Percentiles rank a stretch among this genome's conserved stretches.
These are phyloP conservation scores for Hanseniaspora vineae DNA, from an alignment of 805 yeast species.

Conservation along the genomic window DNA sequence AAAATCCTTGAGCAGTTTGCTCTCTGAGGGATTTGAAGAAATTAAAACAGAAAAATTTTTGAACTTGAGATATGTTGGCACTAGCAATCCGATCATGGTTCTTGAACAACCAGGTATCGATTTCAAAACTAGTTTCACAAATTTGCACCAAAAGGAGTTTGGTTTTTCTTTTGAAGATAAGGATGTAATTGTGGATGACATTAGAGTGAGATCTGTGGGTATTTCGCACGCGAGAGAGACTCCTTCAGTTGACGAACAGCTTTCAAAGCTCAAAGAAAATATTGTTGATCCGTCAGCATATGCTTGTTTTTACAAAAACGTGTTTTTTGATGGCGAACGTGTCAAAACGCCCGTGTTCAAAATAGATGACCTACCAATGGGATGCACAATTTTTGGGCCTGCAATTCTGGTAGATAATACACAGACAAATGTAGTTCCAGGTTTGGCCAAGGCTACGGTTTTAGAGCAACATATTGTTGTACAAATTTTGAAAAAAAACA, in stretches of 20 bases:
- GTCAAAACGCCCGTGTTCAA: conserved; percentile 40
- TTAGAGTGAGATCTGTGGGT: conserved; percentile 66
- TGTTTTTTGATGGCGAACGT: conserved; percentile 45
- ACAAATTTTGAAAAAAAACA: conserved; percentile 12
- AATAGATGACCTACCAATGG: conserved; percentile 40
- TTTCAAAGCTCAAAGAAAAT: conserved; percentile 24
- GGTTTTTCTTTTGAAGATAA: conserved; percentile 52
- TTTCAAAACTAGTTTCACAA: conserved; percentile 34
- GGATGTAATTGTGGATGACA: conserved; percentile 54
- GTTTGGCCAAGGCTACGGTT: conserved; percentile 42
- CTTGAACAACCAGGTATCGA: conserved; percentile 16
- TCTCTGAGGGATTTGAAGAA: conserved; percentile 40
- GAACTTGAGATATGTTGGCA: conserved; percentile 74
- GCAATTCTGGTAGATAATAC: conserved; percentile 70
- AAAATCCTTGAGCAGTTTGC: conserved; percentile 30
- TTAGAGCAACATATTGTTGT: conserved; percentile 52
- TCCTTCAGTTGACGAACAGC: conserved; percentile 39
- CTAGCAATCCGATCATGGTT: conserved; percentile 83
- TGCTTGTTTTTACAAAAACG: conserved; percentile 28
- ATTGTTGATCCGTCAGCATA: conserved; percentile 16
- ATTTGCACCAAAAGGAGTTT: conserved; percentile 54
- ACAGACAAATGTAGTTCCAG: conserved; percentile 66
- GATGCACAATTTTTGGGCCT: conserved; percentile 51
- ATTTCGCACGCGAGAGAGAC: conserved; percentile 33
- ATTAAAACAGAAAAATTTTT: conserved; percentile 50